Base-by-base conservation (phyloP, 2,329 filamentous ascomycete species). In the Chaetomium strumarium region DNA sequence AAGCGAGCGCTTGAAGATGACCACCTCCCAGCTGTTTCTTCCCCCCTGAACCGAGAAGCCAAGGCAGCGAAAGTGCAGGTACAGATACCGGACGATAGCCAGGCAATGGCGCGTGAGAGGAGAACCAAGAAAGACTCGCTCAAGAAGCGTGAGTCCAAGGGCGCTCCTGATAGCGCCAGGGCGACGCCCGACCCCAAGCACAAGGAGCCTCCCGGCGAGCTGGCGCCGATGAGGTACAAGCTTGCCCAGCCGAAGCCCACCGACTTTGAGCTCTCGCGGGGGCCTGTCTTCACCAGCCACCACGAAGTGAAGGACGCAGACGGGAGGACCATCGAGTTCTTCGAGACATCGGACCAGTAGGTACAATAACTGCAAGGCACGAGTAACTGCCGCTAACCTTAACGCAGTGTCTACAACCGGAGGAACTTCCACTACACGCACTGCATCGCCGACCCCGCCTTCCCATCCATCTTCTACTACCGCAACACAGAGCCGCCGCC, bases 401-500 rank as follows among this genome's bases (percentile, higher is more conserved):
- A 76, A 75, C 64, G 75, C 64, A 81, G 79, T 64, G 79, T 82
- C 14, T 79, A 74, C 53, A 85, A 85, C 59, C 84, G 84, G 62
- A 84, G 82, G 63, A 81, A 85, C 51, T 97, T 92, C 67, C 86
- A 90, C 55, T 97, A 97, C 67, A 87, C 85, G 31, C 88, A 91
- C 62, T 95, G 89, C 66, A 91, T 96, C 59, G 90, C 90, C 60
- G 91, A 96, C 60, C 90, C 90, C 1, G 77, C 80, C 17, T 96
- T 96, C 64, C 85, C 89, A 7, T 89, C 90, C 58, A 90, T 84
- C 58, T 81, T 95, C 63, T 93, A 88, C 74, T 96, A 95, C 70
- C 86, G 91, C 55, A 85, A 90, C 60, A 93, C 90, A 40, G 93
- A 97, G 65, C 82, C 88, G 6, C 83, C 84, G 54, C 93, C 95